These are phyloP conservation scores for Fusarium succisae DNA, from an alignment of 2,329 filamentous ascomycete species.

Conservation along the genomic window DNA sequence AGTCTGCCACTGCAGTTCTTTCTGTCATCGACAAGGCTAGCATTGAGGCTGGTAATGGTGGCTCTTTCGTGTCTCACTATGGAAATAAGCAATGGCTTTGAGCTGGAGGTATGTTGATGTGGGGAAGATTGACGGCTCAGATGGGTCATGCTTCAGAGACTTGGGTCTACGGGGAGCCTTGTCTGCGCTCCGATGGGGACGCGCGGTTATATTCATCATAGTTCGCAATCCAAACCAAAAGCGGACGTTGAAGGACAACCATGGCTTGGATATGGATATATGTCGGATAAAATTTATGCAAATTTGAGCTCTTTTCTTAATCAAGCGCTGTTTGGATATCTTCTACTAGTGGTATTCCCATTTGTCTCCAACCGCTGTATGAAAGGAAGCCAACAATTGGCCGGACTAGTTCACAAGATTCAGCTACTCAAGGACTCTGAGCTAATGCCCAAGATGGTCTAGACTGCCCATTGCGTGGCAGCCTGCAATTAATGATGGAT, in stretches of 20 bases:
- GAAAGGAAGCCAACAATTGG: too few relatives aligned
- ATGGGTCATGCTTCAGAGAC: neutral
- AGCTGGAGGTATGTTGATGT: neutral
- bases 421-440: too few relatives aligned
- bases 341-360: too few relatives aligned
- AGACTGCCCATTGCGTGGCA: neutral
- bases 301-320: too few relatives aligned
- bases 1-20: conserved; percentile 48
- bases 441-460: too few relatives aligned
- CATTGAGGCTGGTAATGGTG: conserved; percentile 57
- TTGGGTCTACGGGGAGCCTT: neutral
- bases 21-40: conserved; percentile 45
- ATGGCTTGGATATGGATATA: neutral
- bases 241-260: neutral
- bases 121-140: rapidly evolving
- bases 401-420: too few relatives aligned
- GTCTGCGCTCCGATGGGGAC: neutral
- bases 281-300: neutral
- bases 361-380: too few relatives aligned
- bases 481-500: too few relatives aligned
- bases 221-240: neutral
- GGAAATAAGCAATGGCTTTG: conserved; percentile 64
- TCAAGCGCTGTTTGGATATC: too few relatives aligned
- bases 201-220: neutral
- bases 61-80: conserved; percentile 63